Evolutionary conservation across 2,329 filamentous ascomycete species (phyloP).

Genomic region (Diaporthe batatas): DNA sequence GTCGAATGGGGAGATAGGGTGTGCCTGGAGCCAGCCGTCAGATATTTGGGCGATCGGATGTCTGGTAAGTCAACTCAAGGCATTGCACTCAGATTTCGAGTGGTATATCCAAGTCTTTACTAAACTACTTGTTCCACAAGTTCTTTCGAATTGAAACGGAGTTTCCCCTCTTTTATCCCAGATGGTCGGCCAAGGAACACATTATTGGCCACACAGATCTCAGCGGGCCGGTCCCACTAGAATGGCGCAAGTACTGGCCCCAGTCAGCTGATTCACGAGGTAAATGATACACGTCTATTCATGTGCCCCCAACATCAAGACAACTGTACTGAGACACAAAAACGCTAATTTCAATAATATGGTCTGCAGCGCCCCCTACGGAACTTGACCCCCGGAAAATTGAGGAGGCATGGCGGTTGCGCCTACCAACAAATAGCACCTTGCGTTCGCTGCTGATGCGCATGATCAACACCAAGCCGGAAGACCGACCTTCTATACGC

Average conservation of each 20-base stretch:
- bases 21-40: slow-evolving; percentile 6
- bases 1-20: not conserved
- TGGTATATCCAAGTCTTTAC: not conserved
- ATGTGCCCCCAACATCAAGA: not conserved
- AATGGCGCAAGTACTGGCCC: not conserved
- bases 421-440: not conserved
- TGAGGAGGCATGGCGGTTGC: slow-evolving; percentile 8
- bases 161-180: not conserved
- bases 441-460: slow-evolving; percentile 4
- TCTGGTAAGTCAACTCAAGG: not conserved
- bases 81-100: not conserved
- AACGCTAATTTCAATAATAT: not conserved
- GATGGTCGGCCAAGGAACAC: not conserved
- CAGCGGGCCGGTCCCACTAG: slow-evolving; percentile 6
- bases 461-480: too few species aligned
- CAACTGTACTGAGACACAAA: not conserved
- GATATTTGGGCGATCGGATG: slow-evolving; percentile 5
- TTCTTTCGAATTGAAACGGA: slow-evolving; percentile 5
- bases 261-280: not conserved
- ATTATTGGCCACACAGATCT: slow-evolving; percentile 4
- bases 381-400: too few species aligned
- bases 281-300: not conserved
- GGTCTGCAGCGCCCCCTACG: not conserved
- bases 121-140: not conserved
- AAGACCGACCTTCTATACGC: too few species aligned